A percentile compares a stretch with the other conserved stretches of the same genome.
phyloP scores from a whole-genome alignment of 352 stramenopile genomes.

The Phytophthora tubulina region DNA sequence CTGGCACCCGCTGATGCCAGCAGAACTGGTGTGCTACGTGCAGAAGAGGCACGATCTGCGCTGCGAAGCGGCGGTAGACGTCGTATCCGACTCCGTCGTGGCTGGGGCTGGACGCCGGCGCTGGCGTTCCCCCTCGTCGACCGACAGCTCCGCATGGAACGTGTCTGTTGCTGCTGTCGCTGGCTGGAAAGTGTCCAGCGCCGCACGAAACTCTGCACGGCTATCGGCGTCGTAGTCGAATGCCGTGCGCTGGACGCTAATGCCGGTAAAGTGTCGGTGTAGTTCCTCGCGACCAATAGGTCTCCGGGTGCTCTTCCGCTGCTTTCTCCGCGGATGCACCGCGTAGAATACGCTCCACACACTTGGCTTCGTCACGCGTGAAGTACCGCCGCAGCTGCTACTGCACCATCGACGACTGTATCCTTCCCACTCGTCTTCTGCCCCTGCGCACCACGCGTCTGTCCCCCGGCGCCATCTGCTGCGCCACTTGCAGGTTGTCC shows the following conservation, averaged over 20 bases:
- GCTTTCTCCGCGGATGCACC: not conserved
- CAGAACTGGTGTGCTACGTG: constrained; percentile 20
- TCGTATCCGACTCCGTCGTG: constrained; percentile 40
- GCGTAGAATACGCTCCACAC: not conserved
- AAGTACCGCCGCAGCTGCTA: not conserved
- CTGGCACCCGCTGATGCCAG: constrained; percentile 34
- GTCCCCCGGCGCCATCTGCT: not conserved
- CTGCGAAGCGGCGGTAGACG: constrained; percentile 20
- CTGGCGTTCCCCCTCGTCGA: constrained; percentile 40
- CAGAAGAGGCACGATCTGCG: constrained; percentile 31
- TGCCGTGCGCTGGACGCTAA: not conserved
- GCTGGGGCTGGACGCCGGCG: constrained; percentile 20
- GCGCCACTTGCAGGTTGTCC: not conserved
- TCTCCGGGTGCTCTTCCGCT: not conserved
- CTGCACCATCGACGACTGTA: not conserved
- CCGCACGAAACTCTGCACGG: too few relatives aligned
- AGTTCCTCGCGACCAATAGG: too few relatives aligned
- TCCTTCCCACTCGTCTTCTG: too few relatives aligned
- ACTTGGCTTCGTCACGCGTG: constrained; percentile 5
- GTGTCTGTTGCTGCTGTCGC: too few relatives aligned
- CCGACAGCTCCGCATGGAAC: not conserved
- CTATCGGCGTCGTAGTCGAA: not conserved
- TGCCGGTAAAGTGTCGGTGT: not conserved
- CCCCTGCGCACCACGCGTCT: not conserved
- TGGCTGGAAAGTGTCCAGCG: not conserved